Percentiles rank a stretch among this genome's conserved stretches.
Evolutionary conservation across 2,329 filamentous ascomycete species (phyloP).

Genomic region (Colletotrichum echinochloae): DNA sequence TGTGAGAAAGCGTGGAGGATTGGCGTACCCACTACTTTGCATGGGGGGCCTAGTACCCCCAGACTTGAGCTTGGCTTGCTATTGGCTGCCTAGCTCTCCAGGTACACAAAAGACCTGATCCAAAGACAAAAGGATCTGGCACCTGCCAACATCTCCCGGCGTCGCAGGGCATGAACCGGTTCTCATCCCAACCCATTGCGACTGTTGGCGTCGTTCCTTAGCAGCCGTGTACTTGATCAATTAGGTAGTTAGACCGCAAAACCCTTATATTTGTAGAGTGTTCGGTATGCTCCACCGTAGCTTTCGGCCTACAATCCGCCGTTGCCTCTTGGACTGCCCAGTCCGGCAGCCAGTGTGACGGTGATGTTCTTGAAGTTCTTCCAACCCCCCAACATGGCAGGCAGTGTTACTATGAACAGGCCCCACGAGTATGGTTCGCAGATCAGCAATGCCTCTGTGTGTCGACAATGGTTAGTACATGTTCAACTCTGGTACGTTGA

Average conservation of each 20-base stretch:
- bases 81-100: conserved; percentile 16
- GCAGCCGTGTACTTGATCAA: background rate
- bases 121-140: conserved; percentile 9
- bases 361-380: conserved; percentile 15
- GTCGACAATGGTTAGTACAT: background rate
- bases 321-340: background rate
- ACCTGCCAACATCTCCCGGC: conserved; percentile 2
- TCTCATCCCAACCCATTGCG: background rate
- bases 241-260: too few species aligned
- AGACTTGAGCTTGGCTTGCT: conserved; percentile 8
- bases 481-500: background rate
- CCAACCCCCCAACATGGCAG: background rate
- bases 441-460: conserved; percentile 1
- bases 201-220: background rate
- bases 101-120: conserved; percentile 12
- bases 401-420: background rate
- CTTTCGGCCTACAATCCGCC: conserved; percentile 17
- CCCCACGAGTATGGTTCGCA: background rate
- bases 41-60: conserved; percentile 14
- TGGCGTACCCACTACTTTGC: conserved; percentile 8
- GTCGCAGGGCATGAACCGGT: conserved; percentile 10
- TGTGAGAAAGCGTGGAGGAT: background rate
- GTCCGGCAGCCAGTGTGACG: conserved; percentile 19
- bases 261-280: too few species aligned
- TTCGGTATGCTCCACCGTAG: background rate